Evolutionary conservation across 768 basidiomycete genomes (phyloP).

Genomic region (Cyathus striatus): DNA sequence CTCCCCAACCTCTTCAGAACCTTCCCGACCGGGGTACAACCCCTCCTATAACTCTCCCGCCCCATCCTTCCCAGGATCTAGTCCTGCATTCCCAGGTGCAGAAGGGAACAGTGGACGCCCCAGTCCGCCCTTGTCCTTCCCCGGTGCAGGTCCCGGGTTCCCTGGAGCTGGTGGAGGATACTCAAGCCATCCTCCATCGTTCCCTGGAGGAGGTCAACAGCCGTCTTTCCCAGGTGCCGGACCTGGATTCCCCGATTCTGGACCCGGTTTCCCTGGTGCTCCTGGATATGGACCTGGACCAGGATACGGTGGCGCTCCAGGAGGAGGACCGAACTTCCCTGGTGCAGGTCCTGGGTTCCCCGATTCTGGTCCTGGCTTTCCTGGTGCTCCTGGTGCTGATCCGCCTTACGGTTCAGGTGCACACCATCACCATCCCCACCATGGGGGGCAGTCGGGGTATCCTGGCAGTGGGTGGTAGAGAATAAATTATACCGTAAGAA

Average conservation of each 20-base stretch:
- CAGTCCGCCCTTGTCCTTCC: slow-evolving; percentile 14
- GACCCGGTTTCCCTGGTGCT: slow-evolving; percentile 31
- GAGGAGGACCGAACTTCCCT: slow-evolving; percentile 26
- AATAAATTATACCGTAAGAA: no score
- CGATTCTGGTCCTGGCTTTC: no score
- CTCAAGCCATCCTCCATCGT: slow-evolving; percentile 10
- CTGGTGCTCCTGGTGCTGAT: no score
- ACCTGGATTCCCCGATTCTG: slow-evolving; percentile 5
- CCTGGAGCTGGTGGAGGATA: slow-evolving; percentile 15
- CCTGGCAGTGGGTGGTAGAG: slow-evolving; percentile 6
- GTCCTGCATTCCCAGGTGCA: slow-evolving; percentile 16
- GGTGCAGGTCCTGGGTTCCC: no score
- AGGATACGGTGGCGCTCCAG: no score
- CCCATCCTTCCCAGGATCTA: slow-evolving; percentile 19
- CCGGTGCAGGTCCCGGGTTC: slow-evolving; percentile 15
- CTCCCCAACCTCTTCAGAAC: slow-evolving; percentile 10
- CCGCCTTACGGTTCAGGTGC: no score
- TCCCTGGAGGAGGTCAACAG: slow-evolving; percentile 11
- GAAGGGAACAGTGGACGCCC: not conserved
- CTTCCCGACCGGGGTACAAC: slow-evolving; percentile 9
- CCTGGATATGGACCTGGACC: slow-evolving; percentile 21
- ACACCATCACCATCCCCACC: slow-evolving; percentile 6
- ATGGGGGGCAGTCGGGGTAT: slow-evolving; percentile 3
- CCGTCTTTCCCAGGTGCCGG: slow-evolving; percentile 15
- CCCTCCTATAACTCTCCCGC: slow-evolving; percentile 7